phyloP scores from a whole-genome alignment of 345 rosid genomes.

The Physaria fendleri region DNA sequence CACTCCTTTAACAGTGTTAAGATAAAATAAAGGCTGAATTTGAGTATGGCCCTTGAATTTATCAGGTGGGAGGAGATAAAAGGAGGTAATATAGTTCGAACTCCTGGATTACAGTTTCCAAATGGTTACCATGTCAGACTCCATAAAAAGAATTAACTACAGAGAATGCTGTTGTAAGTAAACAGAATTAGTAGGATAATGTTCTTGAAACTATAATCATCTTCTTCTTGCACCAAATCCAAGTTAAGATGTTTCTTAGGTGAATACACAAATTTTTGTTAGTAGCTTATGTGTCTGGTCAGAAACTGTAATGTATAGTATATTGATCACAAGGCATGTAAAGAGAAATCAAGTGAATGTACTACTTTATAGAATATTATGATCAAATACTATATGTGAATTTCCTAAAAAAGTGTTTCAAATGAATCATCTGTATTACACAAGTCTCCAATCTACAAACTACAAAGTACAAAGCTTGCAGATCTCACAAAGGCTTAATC shows the following conservation, averaged over 20 bases:
- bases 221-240: not conserved
- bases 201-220: not conserved
- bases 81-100: conserved; percentile 75
- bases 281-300: conserved; percentile 9
- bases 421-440: not conserved
- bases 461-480: not conserved
- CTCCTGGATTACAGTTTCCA: conserved; percentile 92
- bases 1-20: not conserved
- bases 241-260: conserved; percentile 20
- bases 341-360: not conserved
- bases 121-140: conserved; percentile 67
- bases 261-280: conserved; percentile 18
- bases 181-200: not conserved
- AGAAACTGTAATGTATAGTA: conserved; percentile 22
- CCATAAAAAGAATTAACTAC: conserved; percentile 33
- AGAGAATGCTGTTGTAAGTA: not conserved
- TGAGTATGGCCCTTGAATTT: conserved; percentile 12
- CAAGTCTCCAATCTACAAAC: not conserved
- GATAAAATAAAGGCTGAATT: not conserved
- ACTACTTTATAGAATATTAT: not conserved
- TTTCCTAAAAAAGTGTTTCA: not conserved
- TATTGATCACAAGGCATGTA: conserved; percentile 6
- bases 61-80: conserved; percentile 62
- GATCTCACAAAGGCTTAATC: not conserved
- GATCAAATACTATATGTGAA: not conserved